Evolutionary conservation across 2,329 filamentous ascomycete genomes (phyloP), one percentile per base, ranked within the genome.

Genomic region (Sclerotinia trifoliorum): DNA sequence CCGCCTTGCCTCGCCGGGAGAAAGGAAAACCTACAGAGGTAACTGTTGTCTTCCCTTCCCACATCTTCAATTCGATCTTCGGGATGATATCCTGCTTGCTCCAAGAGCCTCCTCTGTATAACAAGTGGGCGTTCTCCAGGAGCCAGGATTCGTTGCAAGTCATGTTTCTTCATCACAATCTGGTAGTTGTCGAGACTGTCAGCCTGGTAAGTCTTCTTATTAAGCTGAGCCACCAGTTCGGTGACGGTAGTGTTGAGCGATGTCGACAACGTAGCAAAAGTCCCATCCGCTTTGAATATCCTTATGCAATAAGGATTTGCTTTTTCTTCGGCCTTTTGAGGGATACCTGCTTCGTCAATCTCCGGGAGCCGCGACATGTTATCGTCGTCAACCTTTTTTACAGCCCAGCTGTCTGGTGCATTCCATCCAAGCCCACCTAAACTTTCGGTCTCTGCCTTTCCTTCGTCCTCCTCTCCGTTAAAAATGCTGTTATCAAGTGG

Each of bases 31-130:
- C 95, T 91, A 77, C 94, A 96, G 17, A 99, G 85, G 75, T 98
- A 99, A 77, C 94, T 96, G 79, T 98, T 97, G 81, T 99, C 95
- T 79, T 99, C 95, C 68, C 95, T 88, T 39, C 95, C 95, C 65
- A 99, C 87, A 71, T 98, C 95, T 78, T 97, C 94, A 57, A 99
- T 88, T 51, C 88, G 88, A 78, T 99, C 95, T 67, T 87, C 87
- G 44, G 93, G 88, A 68, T 92, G 89, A 76, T 98, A 99, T 13
- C 95, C 95, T 65, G 94, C 91, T 80, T 97, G 93, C 79, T 97
- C 90, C 24, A 99, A 82, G 24, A 99, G 84, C 60, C 89, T 86
- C 80, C 97, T 98, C 78, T 99, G 95, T 76, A 99, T 93, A 32
- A 95, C 84, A 48, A 98, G 84, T 0, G 95, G 95, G 56, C 92